These are phyloP conservation scores for Eucalyptus viminalis DNA, from an alignment of 345 rosid species.

Conservation along the genomic window DNA sequence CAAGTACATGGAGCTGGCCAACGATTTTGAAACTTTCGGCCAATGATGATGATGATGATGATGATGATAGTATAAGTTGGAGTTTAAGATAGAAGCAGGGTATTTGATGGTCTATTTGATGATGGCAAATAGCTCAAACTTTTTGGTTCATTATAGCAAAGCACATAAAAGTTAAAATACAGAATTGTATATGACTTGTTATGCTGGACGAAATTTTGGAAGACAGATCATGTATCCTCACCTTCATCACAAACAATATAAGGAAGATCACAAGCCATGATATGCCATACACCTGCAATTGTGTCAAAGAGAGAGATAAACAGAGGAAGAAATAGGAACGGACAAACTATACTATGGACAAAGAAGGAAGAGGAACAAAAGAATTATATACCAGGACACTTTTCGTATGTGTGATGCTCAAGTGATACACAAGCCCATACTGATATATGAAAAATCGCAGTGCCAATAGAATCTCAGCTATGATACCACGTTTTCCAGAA, in stretches of 20 bases:
- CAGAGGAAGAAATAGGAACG: neutral
- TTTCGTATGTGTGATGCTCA: slow-evolving; percentile 35
- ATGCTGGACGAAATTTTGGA: neutral
- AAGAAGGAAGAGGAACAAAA: neutral
- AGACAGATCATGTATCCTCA: slow-evolving; percentile 6
- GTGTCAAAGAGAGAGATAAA: neutral
- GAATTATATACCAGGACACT: slow-evolving; percentile 56
- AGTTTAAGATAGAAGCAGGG: neutral
- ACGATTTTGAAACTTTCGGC: neutral
- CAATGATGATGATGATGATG: neutral
- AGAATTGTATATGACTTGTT: neutral
- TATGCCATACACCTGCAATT: slow-evolving; percentile 67
- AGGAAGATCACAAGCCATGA: slow-evolving; percentile 95
- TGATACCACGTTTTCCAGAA: slow-evolving; percentile 92
- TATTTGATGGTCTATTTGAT: neutral
- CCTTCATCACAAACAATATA: slow-evolving; percentile 96
- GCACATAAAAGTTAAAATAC: neutral
- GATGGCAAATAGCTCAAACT: neutral
- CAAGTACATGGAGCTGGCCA: neutral
- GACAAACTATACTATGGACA: neutral
- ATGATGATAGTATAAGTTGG: neutral
- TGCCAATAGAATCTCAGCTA: slow-evolving; percentile 81
- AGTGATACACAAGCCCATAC: slow-evolving; percentile 92
- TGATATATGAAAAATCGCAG: slow-evolving; percentile 88
- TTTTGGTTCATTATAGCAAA: neutral